Evolutionary conservation across 352 stramenopile species (phyloP).

Genomic region (Phytophthora pseudosyringae): DNA sequence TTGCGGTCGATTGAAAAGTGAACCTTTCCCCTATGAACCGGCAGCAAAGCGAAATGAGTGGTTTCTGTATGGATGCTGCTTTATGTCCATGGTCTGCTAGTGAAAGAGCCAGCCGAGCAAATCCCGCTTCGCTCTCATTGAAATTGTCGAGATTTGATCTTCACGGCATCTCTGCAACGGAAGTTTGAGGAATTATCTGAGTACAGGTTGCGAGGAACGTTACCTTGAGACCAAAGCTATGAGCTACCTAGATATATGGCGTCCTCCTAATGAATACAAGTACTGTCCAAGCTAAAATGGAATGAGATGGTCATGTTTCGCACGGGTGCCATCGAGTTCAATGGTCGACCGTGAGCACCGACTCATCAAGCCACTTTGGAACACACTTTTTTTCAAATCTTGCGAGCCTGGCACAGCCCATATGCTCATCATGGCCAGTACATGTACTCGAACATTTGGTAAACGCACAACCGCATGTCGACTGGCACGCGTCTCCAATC

Average conservation of each 20-base stretch:
- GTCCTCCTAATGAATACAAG: too few species aligned
- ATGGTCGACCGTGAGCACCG: background rate
- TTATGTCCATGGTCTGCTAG: background rate
- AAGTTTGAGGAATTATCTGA: background rate
- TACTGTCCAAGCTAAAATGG: too few species aligned
- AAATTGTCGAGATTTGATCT: slow-evolving; percentile 2
- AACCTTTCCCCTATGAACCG: background rate
- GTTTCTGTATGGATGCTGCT: background rate
- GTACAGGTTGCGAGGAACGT: background rate
- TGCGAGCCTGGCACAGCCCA: background rate
- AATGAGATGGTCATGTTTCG: too few species aligned
- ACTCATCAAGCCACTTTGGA: background rate
- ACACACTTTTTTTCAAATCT: background rate
- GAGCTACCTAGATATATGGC: too few species aligned
- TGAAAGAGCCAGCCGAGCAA: background rate
- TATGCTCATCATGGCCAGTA: background rate
- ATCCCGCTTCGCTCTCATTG: background rate
- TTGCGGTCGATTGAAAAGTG: background rate
- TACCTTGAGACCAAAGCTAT: too few species aligned
- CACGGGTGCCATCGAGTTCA: background rate
- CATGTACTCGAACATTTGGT: too few species aligned
- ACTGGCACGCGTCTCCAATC: too few species aligned
- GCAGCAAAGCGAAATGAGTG: background rate
- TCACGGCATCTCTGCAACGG: background rate
- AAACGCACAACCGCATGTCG: too few species aligned